These are phyloP conservation scores for Penicillium brevicompactum DNA, from an alignment of 2,329 filamentous ascomycete genomes.

Conservation along the genomic window DNA sequence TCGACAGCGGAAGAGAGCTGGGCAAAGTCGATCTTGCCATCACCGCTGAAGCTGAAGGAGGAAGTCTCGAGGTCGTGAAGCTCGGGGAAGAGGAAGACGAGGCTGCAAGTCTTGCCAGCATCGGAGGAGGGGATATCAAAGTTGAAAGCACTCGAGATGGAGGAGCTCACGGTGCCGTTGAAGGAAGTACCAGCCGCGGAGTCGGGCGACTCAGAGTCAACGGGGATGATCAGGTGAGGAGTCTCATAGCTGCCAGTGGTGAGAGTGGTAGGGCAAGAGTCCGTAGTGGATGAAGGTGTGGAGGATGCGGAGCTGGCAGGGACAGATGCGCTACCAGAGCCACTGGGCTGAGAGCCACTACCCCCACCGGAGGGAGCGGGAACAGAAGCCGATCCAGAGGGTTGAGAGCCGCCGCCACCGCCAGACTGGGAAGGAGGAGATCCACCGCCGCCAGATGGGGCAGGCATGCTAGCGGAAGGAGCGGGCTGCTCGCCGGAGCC, in stretches of 20 bases:
- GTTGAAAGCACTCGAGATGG: slow-evolving; percentile 65
- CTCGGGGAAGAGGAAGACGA: slow-evolving; percentile 67
- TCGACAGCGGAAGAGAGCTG: slow-evolving; percentile 51
- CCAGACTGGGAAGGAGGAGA: slow-evolving; percentile 10
- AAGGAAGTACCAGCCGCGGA: slow-evolving; percentile 56
- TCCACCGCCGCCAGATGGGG: slow-evolving; percentile 7
- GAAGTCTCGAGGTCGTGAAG: slow-evolving; percentile 62
- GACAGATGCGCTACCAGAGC: slow-evolving; percentile 8
- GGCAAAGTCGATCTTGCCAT: slow-evolving; percentile 58
- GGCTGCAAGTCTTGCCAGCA: slow-evolving; percentile 61
- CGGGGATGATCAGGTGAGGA: slow-evolving; percentile 65
- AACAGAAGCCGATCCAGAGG: slow-evolving; percentile 13
- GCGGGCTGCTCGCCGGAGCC: slow-evolving; percentile 5
- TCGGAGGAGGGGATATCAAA: slow-evolving; percentile 64
- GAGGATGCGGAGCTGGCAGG: slow-evolving; percentile 14
- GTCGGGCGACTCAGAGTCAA: slow-evolving; percentile 58
- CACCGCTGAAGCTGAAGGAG: slow-evolving; percentile 56
- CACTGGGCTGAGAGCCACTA: slow-evolving; percentile 3
- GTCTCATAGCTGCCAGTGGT: slow-evolving; percentile 52
- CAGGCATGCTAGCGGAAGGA: slow-evolving; percentile 5
- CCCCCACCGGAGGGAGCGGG: not conserved
- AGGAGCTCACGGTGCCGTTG: slow-evolving; percentile 58
- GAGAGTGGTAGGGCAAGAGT: slow-evolving; percentile 49
- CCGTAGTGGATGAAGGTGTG: slow-evolving; percentile 15
- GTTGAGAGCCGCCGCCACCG: slow-evolving; percentile 5